phyloP scores from a whole-genome alignment of 139 green algal species.

The Volvox reticuliferus region DNA sequence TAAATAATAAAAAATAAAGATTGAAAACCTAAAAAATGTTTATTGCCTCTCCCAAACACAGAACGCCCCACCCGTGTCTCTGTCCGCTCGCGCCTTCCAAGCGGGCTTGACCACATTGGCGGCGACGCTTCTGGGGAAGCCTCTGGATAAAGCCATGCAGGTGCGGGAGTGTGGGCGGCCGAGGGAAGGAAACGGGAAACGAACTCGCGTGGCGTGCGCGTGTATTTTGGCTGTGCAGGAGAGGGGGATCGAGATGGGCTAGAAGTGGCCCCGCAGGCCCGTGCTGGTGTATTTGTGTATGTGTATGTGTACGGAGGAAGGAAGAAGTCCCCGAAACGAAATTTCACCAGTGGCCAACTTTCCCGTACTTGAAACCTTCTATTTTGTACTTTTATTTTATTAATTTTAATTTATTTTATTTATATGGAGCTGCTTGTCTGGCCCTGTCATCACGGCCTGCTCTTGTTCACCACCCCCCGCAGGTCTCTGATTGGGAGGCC shows the following conservation, averaged over 20 bases:
- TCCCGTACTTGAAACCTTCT: background rate
- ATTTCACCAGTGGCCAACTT: background rate
- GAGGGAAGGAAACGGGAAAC: background rate
- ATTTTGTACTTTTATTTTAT: background rate
- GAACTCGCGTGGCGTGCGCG: no score
- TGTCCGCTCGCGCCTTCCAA: constrained; percentile 8
- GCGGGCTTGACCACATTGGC: constrained; percentile 67
- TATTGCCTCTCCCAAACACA: background rate
- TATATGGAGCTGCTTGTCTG: no score
- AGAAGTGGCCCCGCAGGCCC: background rate
- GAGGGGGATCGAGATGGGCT: no score
- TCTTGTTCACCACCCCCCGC: background rate
- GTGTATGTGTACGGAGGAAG: background rate
- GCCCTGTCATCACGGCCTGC: no score
- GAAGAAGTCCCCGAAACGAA: background rate
- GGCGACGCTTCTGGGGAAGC: constrained; percentile 70
- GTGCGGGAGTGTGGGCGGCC: constrained; percentile 47
- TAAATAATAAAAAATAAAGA: no score
- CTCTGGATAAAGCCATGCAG: constrained; percentile 75
- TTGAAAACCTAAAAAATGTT: no score
- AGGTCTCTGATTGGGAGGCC: constrained; percentile 76
- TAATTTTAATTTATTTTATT: no score
- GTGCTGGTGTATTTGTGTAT: background rate
- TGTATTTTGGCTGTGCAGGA: no score
- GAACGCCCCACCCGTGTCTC: constrained; percentile 1